A percentile compares a stretch with the other conserved stretches of the same genome.
phyloP scores from a whole-genome alignment of 768 basidiomycete species.

The Royoungia palumana region DNA sequence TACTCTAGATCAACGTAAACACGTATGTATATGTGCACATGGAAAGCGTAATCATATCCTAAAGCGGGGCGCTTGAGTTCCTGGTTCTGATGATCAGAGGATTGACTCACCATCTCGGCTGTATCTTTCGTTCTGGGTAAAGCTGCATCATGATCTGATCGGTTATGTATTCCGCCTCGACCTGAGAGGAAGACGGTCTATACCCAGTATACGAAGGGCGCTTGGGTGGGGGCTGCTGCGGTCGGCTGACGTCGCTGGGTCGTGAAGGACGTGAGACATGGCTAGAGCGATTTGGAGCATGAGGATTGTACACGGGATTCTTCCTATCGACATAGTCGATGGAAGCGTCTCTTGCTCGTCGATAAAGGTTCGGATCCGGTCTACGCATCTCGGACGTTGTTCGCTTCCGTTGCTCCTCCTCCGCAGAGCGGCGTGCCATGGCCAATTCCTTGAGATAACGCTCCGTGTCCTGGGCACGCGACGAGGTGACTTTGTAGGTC shows the following conservation, averaged over 20 bases:
- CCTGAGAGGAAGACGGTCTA: constrained; percentile 26
- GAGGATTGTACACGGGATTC: constrained; percentile 1
- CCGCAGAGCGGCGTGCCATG: constrained; percentile 21
- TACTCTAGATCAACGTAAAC: constrained; percentile 1
- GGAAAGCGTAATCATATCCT: constrained; percentile 21
- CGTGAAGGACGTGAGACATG: constrained; percentile 6
- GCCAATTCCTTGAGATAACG: constrained; percentile 28
- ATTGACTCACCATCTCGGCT: constrained; percentile 29
- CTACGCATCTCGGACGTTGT: constrained; percentile 24
- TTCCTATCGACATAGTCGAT: constrained; percentile 7
- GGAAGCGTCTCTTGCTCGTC: constrained; percentile 13
- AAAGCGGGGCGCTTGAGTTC: not conserved
- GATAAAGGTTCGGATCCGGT: constrained; percentile 20
- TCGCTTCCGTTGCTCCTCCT: constrained; percentile 31
- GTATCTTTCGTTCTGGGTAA: constrained; percentile 32
- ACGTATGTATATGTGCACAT: not conserved
- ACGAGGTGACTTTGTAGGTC: constrained; percentile 32
- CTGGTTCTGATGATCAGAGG: not conserved
- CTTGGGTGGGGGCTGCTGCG: constrained; percentile 13
- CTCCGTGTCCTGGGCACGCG: constrained; percentile 33
- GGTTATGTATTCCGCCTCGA: constrained; percentile 30
- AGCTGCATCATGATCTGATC: constrained; percentile 36
- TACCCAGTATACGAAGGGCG: constrained; percentile 11
- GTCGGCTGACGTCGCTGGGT: constrained; percentile 18
- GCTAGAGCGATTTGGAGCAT: not conserved